Conservation (phyloP, 306 rosid species). For the Prunus mira region DNA sequence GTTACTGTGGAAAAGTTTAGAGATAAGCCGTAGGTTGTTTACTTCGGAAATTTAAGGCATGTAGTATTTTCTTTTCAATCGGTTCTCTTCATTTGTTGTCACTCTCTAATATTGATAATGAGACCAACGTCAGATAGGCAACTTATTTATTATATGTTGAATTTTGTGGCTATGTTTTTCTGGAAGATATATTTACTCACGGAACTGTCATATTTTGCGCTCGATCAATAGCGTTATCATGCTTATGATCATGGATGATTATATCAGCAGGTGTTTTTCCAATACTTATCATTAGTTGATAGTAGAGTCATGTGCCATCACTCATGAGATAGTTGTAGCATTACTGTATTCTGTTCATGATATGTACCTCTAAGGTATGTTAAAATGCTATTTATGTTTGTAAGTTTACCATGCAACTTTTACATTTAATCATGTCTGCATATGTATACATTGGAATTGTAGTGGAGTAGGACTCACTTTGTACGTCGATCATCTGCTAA, state of each 20-base stretch:
- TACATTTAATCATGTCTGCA: too few species aligned
- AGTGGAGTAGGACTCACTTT: too few species aligned
- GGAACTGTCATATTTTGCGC: slow-evolving; percentile 15
- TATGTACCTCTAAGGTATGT: too few species aligned
- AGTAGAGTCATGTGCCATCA: neutral
- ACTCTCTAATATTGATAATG: neutral
- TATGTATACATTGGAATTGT: too few species aligned
- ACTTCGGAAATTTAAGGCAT: neutral
- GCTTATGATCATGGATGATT: slow-evolving; percentile 77
- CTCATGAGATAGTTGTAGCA: neutral
- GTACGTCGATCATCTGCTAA: too few species aligned
- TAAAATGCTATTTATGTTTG: too few species aligned
- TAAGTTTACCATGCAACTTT: too few species aligned
- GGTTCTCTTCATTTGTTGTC: neutral
- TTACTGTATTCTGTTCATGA: too few species aligned
- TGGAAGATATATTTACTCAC: neutral
- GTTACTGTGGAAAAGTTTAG: neutral
- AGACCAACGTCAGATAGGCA: neutral
- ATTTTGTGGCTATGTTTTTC: neutral
- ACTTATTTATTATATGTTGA: neutral
- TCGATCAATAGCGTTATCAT: slow-evolving; percentile 62
- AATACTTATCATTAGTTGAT: slow-evolving; percentile 7
- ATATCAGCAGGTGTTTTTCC: slow-evolving; percentile 71
- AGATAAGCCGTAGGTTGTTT: neutral
- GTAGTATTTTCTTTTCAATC: neutral